These are phyloP conservation scores for Claviceps digitariae DNA, from an alignment of 2,329 filamentous ascomycete genomes.

Conservation along the genomic window DNA sequence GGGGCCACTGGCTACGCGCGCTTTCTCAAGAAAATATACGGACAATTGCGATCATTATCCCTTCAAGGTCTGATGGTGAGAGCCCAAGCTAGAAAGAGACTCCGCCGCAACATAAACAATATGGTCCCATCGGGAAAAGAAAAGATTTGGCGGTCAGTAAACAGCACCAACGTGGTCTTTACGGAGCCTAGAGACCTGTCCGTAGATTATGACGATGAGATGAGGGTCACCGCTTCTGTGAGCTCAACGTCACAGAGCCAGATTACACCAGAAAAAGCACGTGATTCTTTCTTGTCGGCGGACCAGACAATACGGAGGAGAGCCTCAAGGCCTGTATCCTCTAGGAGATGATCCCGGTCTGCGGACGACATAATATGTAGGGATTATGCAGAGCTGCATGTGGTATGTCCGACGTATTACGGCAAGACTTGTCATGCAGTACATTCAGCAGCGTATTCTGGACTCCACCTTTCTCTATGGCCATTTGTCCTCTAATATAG, in stretches of 20 bases:
- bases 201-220: not conserved
- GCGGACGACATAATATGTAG: not conserved
- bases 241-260: not conserved
- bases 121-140: not conserved
- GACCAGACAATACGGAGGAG: not conserved
- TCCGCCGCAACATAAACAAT: not conserved
- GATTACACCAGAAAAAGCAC: not conserved
- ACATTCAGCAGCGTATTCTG: no score
- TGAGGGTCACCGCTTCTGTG: not conserved
- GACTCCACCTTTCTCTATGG: no score
- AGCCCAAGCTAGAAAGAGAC: not conserved
- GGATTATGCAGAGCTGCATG: not conserved
- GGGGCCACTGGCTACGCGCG: conserved; percentile 23
- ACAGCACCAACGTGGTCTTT: not conserved
- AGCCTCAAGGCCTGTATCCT: not conserved
- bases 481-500: no score
- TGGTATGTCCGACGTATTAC: not conserved
- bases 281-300: not conserved
- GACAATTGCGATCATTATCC: not conserved
- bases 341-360: not conserved
- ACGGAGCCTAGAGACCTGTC: not conserved
- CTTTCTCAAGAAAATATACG: not conserved
- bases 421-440: no score
- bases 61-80: not conserved
- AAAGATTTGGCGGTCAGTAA: not conserved